Base-by-base conservation (phyloP, 768 basidiomycete genomes). In the Leucosporidium scottii region DNA sequence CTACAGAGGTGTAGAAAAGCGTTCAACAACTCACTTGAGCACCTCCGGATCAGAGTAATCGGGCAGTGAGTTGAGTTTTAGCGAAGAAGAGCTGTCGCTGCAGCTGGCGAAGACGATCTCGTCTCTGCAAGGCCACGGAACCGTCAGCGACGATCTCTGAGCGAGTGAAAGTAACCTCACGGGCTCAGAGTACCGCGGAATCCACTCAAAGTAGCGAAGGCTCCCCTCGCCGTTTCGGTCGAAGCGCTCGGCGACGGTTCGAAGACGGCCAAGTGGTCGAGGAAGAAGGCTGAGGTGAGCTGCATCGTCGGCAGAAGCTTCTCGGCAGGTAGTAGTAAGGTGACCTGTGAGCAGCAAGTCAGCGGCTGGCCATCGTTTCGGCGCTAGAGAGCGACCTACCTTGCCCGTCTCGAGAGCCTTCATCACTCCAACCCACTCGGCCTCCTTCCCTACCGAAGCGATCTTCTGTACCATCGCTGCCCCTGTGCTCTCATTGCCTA, bases 251-350 rank as follows among this genome's bases (percentile, higher is more conserved):
- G 79, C 21, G 81, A 75, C 1, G 80, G 81, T 61, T 89, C 85
- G 72, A 82, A 85, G 39, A 91, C 81, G 36, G 85, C 80, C 64
- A 94, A 78, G 76, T 99, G 94, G 74, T 96, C 92, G 75, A 84
- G 85, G 36, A 96, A 80, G 65, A 93, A 86, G 4, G 91, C 87
- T 0, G 85, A 79, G 0, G 87, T 88, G 61, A 72, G 91, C 82
- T 59, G 81, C 81, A 23, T 85, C 83, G 25, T 83, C 80, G 20
- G 81, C 77, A 4, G 83, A 80, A 9, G 80, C 75, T 64, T 66
- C 55, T 83, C 81, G 59, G 89, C 77, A 1, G 93, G 93, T 1
- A 97, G 81, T 21, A 97, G 80, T 17, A 99, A 76, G 0, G 88
- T 87, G 4, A 89, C 87, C 91, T 94, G 74, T 54, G 30, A 65